Conservation (phyloP, 331 rosid genomes). For the Acacia concinna region DNA sequence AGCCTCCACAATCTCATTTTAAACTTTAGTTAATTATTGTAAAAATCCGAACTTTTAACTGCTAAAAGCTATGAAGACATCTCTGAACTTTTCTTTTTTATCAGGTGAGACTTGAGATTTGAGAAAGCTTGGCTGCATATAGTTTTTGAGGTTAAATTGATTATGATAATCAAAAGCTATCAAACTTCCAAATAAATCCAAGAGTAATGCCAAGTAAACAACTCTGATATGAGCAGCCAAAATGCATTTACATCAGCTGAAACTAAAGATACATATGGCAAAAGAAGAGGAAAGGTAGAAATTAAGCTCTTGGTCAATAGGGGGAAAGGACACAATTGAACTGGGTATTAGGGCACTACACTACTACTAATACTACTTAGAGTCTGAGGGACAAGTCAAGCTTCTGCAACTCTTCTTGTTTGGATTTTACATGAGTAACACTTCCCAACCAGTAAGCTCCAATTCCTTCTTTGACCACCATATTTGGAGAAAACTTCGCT, state of each 20-base stretch:
- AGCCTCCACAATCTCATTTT: not conserved
- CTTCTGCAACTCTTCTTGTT: constrained; percentile 75
- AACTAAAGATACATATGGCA: constrained; percentile 38
- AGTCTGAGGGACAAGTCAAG: constrained; percentile 97
- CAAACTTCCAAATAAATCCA: constrained; percentile 1
- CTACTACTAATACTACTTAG: constrained; percentile 31
- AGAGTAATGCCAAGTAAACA: constrained; percentile 27
- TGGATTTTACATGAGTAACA: constrained; percentile 50
- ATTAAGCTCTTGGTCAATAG: constrained; percentile 39
- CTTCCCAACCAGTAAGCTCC: constrained; percentile 62
- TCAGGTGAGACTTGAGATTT: not conserved
- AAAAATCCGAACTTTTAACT: constrained; percentile 24
- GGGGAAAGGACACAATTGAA: constrained; percentile 32
- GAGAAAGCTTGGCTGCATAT: constrained; percentile 12
- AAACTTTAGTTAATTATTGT: constrained; percentile 22
- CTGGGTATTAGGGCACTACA: constrained; percentile 29
- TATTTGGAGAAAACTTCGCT: constrained; percentile 41
- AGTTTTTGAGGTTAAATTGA: not conserved
- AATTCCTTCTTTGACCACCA: constrained; percentile 27
- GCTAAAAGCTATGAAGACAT: not conserved
- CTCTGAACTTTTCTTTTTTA: not conserved
- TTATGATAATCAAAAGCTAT: constrained; percentile 21
- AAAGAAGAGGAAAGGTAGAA: constrained; percentile 2
- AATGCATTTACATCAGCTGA: constrained; percentile 48
- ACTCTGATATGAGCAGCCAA: constrained; percentile 31